Base-by-base conservation (phyloP, 352 stramenopile species). In the Phytophthora colocasiae region DNA sequence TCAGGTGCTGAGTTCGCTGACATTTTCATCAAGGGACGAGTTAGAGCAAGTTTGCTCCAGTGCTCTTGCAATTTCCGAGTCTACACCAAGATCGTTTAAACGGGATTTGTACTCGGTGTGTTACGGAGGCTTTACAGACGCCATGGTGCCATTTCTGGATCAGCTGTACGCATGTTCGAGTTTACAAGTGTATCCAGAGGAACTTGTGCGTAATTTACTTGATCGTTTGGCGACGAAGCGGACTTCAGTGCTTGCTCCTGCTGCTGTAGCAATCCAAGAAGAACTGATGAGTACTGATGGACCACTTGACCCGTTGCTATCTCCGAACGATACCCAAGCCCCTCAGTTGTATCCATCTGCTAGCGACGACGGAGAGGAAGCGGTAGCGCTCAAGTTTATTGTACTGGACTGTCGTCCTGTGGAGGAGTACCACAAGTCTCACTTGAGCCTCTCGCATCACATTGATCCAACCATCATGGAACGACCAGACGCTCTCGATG, bases 391-490 rank as follows among this genome's bases (percentile, higher is more conserved):
- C 2, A 76, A 71, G 58, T 93, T 94, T 68, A 92, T 97, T 48
- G 81, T 96, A 15, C 52, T 97, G 27, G 89, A 97, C 55, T 97
- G 89, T 36, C 83, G 89, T 0, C 78, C 85, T 10, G 67, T 83
- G 6, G 80, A 90, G 26, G 80, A 94, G 26, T 97, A 91, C 45
- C 75, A 83, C 36, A 81, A 89, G 51, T 96, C 77, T 24, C 87
- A 97, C 52, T 62, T 97, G 22, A 94, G 78, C 40, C 72, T 95
- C 15, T 97, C 89, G 43, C 93, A 96, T 62, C 86, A 97, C 53
- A 91, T 97, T 9, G 87, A 96, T 48, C 89, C 89, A 36, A 86
- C 87, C 14, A 75, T 96, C 17, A 80, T 91, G 22, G 71, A 69
- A 10, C 88, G 75, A 32, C 86, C 89, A 4, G 87, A 96, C 47